Conservation (phyloP, 495 filamentous ascomycete species). For the Aspergillus heteromorphus region DNA sequence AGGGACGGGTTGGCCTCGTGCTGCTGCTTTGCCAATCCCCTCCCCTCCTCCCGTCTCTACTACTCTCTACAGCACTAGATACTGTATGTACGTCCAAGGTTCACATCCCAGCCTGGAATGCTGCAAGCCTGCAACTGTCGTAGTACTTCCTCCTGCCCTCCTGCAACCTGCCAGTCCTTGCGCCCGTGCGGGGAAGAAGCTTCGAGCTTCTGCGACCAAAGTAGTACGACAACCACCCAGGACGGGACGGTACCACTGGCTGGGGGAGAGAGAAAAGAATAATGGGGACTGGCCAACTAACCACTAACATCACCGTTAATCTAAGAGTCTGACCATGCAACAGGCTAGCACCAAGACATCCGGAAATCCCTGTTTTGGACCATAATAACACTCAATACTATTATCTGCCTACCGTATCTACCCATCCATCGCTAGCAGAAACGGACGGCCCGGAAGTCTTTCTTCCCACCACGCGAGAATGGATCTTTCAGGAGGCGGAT, state of each 20-base stretch:
- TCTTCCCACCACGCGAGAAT: conserved; percentile 17
- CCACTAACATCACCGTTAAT: too few relatives aligned
- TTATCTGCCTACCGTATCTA: too few relatives aligned
- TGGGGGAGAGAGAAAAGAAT: too few relatives aligned
- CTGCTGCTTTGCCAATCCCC: neutral
- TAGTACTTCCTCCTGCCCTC: too few relatives aligned
- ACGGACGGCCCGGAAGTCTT: conserved; percentile 9
- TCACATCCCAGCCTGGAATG: neutral
- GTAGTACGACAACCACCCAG: neutral
- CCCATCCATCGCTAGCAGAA: neutral
- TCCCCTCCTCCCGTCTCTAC: neutral
- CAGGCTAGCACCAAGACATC: neutral
- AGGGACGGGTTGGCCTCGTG: neutral
- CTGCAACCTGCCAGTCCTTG: neutral
- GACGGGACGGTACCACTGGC: too few relatives aligned
- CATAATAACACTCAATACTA: neutral
- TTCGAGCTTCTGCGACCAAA: neutral
- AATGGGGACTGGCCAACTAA: too few relatives aligned
- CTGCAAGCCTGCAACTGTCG: too few relatives aligned
- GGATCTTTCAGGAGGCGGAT: conserved; percentile 11
- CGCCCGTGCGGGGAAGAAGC: conserved; percentile 10
- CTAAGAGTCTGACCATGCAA: neutral
- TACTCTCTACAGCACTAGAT: neutral
- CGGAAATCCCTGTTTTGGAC: neutral
- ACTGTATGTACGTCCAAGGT: neutral